Evolutionary conservation across 805 yeast genomes (phyloP).

Genomic region (Wickerhamomyces canadensis): DNA sequence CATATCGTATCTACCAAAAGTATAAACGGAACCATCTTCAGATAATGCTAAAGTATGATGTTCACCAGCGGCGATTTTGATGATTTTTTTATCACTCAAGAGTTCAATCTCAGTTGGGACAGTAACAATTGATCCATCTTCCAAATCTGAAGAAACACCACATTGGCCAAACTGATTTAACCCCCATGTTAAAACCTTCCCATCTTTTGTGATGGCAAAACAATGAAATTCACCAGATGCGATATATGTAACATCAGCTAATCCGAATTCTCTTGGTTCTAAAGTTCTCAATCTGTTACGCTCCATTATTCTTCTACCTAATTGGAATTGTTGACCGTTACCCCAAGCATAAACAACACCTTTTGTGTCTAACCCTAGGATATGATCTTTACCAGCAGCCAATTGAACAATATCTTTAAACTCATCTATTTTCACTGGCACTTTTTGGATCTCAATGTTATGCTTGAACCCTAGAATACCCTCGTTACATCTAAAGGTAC

Average conservation of each 20-base stretch:
- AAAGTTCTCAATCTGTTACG: constrained; percentile 68
- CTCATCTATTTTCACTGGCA: constrained; percentile 58
- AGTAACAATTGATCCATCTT: constrained; percentile 78
- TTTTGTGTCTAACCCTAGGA: constrained; percentile 73
- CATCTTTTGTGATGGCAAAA: constrained; percentile 77
- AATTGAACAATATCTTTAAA: constrained; percentile 71
- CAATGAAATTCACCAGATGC: constrained; percentile 96
- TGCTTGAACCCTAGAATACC: constrained; percentile 82
- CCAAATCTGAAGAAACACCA: constrained; percentile 71
- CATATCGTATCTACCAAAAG: constrained; percentile 93
- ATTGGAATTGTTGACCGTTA: constrained; percentile 86
- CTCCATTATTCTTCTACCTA: constrained; percentile 81
- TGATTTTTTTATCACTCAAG: constrained; percentile 52
- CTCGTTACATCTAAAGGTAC: constrained; percentile 91
- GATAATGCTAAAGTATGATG: constrained; percentile 85
- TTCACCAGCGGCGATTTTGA: constrained; percentile 81
- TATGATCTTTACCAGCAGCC: constrained; percentile 91
- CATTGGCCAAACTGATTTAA: constrained; percentile 96
- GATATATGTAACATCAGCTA: constrained; percentile 70
- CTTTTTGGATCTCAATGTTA: constrained; percentile 53
- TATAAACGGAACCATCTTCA: constrained; percentile 63
- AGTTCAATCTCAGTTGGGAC: constrained; percentile 71
- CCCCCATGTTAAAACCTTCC: constrained; percentile 85
- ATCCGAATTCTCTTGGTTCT: constrained; percentile 79
- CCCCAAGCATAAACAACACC: constrained; percentile 98